Conservation (phyloP, 768 basidiomycete species). For the Filobasidium floriforme region DNA sequence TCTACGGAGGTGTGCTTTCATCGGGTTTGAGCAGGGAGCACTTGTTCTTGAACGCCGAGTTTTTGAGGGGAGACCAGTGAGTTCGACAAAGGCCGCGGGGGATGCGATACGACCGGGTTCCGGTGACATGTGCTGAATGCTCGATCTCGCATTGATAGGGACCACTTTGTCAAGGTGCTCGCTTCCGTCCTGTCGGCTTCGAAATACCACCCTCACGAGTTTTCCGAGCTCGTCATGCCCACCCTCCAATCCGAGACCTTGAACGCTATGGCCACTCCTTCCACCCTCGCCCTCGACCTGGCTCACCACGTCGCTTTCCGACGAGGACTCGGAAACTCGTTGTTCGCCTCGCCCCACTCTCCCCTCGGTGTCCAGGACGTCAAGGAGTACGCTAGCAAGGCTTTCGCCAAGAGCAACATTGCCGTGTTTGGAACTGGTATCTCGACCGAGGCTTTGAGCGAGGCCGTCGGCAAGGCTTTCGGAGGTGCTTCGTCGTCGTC, state of each 20-base stretch:
- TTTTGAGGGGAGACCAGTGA: conserved; percentile 90
- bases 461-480: conserved; percentile 66
- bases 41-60: conserved; percentile 87
- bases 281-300: conserved; percentile 67
- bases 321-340: conserved; percentile 78
- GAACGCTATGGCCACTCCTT: conserved; percentile 57
- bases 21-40: conserved; percentile 78
- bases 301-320: conserved; percentile 92
- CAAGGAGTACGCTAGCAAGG: conserved; percentile 62
- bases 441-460: conserved; percentile 58
- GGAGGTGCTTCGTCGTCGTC: conserved; percentile 48
- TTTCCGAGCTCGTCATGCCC: conserved; percentile 50
- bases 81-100: conserved; percentile 44
- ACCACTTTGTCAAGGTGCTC: conserved; percentile 83
- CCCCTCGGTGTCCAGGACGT: conserved; percentile 52
- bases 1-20: conserved; percentile 85
- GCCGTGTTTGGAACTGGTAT: conserved; percentile 85
- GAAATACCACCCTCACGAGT: conserved; percentile 54
- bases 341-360: conserved; percentile 69
- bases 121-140: background rate
- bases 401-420: conserved; percentile 70
- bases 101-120: background rate
- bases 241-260: conserved; percentile 63
- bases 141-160: conserved; percentile 49
- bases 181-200: conserved; percentile 74